These are phyloP conservation scores for Stachybotrys echinatus DNA, from an alignment of 2,329 filamentous ascomycete species.

Conservation along the genomic window DNA sequence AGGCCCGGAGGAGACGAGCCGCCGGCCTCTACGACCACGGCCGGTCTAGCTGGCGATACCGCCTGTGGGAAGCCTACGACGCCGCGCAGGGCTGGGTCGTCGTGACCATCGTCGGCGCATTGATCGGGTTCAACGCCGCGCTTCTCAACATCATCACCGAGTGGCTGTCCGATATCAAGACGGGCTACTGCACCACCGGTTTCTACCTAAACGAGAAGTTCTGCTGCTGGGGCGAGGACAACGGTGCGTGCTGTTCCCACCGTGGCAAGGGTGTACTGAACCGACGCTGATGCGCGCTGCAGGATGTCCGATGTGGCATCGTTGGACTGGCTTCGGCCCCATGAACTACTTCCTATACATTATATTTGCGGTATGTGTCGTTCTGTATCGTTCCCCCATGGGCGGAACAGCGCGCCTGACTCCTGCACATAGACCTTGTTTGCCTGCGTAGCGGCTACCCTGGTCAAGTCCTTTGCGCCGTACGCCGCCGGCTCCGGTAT, in stretches of 20 bases:
- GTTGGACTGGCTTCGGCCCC: constrained; percentile 74
- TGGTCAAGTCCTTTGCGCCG: constrained; percentile 89
- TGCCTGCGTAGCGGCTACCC: constrained; percentile 71
- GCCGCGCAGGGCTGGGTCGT: constrained; percentile 98
- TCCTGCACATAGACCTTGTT: constrained; percentile 62
- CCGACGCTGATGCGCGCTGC: no score
- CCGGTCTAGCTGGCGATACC: constrained; percentile 71
- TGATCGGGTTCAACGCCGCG: constrained; percentile 89
- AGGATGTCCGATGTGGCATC: constrained; percentile 85
- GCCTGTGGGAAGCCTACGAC: constrained; percentile 82
- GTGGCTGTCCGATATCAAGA: constrained; percentile 93
- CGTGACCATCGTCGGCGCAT: constrained; percentile 85
- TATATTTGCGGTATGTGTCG: constrained; percentile 62
- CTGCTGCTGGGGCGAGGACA: constrained; percentile 95
- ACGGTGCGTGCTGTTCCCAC: no score
- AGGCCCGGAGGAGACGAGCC: constrained; percentile 66
- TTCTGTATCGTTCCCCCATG: not conserved
- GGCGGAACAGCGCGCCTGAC: constrained; percentile 6
- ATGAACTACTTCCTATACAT: constrained; percentile 88
- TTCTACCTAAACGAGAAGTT: constrained; percentile 98
- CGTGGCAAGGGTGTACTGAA: no score
- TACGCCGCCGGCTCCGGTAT: constrained; percentile 97
- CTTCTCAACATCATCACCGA: constrained; percentile 94
- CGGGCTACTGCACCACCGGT: constrained; percentile 89
- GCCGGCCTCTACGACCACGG: constrained; percentile 68